Conservation (phyloP, 2,329 filamentous ascomycete genomes). For the Talaromyces albobiverticillius region DNA sequence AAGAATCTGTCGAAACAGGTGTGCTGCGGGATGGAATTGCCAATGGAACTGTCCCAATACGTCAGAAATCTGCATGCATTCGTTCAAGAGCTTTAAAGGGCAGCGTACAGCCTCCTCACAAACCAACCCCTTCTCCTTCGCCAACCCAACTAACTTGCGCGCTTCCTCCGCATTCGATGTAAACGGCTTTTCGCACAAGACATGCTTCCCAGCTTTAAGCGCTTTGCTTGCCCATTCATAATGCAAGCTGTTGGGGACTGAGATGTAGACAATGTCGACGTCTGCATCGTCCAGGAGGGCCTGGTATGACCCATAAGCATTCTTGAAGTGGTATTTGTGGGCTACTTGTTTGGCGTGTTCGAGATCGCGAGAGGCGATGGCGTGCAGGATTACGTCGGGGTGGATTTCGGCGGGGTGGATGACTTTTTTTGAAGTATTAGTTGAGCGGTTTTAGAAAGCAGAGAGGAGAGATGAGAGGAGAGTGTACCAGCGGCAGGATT, state of each 20-base stretch:
- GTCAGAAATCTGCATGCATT: neutral
- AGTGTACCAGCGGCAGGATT: conserved; percentile 25
- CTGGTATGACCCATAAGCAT: conserved; percentile 28
- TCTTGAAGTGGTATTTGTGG: conserved; percentile 51
- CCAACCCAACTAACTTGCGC: conserved; percentile 40
- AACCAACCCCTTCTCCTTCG: conserved; percentile 20
- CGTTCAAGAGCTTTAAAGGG: neutral
- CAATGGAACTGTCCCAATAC: conserved; percentile 30
- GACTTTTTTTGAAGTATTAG: conserved; percentile 15
- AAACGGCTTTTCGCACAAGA: conserved; percentile 55
- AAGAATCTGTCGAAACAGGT: conserved; percentile 34
- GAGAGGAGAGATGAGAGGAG: no score
- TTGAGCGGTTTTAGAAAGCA: neutral
- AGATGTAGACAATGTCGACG: conserved; percentile 30
- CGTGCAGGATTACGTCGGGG: conserved; percentile 53
- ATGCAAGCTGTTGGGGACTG: conserved; percentile 28
- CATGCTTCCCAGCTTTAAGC: conserved; percentile 51
- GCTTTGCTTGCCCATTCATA: conserved; percentile 48
- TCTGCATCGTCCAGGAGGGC: conserved; percentile 21
- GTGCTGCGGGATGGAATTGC: conserved; percentile 43
- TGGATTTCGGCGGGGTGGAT: conserved; percentile 52
- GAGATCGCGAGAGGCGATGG: conserved; percentile 52
- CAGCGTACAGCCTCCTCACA: conserved; percentile 16
- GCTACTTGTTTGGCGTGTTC: conserved; percentile 48
- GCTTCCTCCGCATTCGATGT: conserved; percentile 47